Evolutionary conservation across 495 filamentous ascomycete genomes (phyloP).

Genomic region (Hypoxylon rickii): DNA sequence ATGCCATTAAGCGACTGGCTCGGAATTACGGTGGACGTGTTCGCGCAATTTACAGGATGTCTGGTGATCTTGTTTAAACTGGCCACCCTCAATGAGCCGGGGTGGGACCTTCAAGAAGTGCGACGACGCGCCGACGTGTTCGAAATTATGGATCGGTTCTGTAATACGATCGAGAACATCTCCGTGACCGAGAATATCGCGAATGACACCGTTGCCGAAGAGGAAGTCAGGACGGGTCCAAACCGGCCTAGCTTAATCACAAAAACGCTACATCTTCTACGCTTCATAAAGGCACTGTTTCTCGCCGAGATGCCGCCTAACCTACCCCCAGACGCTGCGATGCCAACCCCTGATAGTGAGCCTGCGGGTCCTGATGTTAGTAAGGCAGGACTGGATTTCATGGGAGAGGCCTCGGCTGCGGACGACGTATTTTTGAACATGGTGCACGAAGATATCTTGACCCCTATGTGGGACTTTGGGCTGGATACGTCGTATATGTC

Average conservation of each 20-base stretch:
- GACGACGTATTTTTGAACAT: constrained; percentile 17
- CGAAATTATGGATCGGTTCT: constrained; percentile 21
- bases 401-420: neutral
- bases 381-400: neutral
- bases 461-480: constrained; percentile 17
- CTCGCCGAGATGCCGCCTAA: constrained; percentile 22
- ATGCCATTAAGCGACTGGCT: constrained; percentile 40
- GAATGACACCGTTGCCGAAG: neutral
- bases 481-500: constrained; percentile 15
- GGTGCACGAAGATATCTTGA: constrained; percentile 22
- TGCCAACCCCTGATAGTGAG: neutral
- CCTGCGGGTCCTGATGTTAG: neutral
- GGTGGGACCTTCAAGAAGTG: constrained; percentile 34
- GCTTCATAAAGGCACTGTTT: constrained; percentile 20
- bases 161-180: constrained; percentile 11
- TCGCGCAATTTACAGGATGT: constrained; percentile 49
- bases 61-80: constrained; percentile 50
- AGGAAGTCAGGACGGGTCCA: constrained; percentile 3
- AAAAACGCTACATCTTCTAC: constrained; percentile 17
- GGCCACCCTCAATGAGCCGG: constrained; percentile 40
- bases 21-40: constrained; percentile 43
- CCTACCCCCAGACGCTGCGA: neutral
- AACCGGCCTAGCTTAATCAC: constrained; percentile 24
- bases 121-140: constrained; percentile 27
- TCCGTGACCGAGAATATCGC: constrained; percentile 12